phyloP scores from a whole-genome alignment of 2,329 filamentous ascomycete genomes.

The Plenodomus tracheiphilus region DNA sequence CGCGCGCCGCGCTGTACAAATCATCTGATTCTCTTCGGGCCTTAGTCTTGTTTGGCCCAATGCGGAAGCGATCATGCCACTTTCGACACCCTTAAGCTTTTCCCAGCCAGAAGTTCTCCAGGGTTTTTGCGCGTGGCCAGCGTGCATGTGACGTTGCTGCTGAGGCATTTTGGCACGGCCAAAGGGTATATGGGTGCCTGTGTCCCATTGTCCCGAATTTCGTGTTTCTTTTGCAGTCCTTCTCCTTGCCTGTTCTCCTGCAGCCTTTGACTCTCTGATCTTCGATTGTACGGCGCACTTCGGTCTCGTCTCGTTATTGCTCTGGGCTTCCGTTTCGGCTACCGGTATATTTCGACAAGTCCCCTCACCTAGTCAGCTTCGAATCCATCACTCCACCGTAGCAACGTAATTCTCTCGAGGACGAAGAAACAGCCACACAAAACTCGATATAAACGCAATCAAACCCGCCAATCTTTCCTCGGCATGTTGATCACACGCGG shows the following conservation, averaged over 20 bases:
- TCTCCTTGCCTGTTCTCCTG: neutral
- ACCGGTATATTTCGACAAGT: too few species aligned
- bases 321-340: too few species aligned
- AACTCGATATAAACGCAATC: too few species aligned
- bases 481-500: constrained; percentile 53
- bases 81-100: neutral
- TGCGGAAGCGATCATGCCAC: neutral
- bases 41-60: neutral
- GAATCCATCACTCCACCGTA: too few species aligned
- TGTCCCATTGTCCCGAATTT: neutral
- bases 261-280: too few species aligned
- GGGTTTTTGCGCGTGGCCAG: neutral
- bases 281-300: too few species aligned
- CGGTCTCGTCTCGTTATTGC: too few species aligned
- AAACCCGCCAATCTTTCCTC: neutral
- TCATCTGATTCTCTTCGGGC: neutral
- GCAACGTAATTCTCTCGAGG: too few species aligned
- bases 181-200: neutral
- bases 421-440: too few species aligned
- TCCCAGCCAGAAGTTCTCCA: neutral
- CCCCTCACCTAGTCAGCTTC: too few species aligned
- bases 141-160: neutral
- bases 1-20: neutral
- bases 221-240: neutral
- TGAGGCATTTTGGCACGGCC: neutral